Base-by-base conservation (phyloP, 371 early-diverging fungal species). In the Basidiobolus meristosporus region DNA sequence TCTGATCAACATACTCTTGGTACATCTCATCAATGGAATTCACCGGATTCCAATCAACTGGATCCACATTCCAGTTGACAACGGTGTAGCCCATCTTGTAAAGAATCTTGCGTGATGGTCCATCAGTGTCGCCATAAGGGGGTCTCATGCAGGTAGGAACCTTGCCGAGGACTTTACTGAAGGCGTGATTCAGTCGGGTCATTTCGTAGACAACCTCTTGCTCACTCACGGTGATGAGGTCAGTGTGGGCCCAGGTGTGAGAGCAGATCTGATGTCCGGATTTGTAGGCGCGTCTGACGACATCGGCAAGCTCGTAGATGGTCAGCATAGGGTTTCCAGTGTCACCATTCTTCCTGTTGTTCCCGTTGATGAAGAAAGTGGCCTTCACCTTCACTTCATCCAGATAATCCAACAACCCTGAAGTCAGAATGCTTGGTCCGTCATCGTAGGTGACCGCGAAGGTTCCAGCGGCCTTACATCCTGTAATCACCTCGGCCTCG, bases 281-380 rank as follows among this genome's bases (percentile, higher is more conserved):
- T 1, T 52, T 40, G 31, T 52, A 64, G 22, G 56, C 53, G 6
- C 61, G 47, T 29, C 56, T 48, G 40, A 62, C 15, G 4, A 16
- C 11, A 16, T 14, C 16, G 9, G 36, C 9, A 17, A 19, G 19
- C 19, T 36, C 3, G 6, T 16, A 11, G 11, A 11, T 16, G 18
- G 3, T 16, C 18, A 36, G 36, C 5, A 26, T 26, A 49, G 45
- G 18, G 51, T 48, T 42, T 47, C 31, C n/a, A 36, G 37, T 18
- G 39, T 57, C 48, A 16, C 56, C 36, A 23, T 46, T 20, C 12
- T 44, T 44, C 1, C 54, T 43, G 36, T 51, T 59, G 7, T 52
- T 30, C 4, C 79, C 81, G 50, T 72, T 68, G 7, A 77, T 51
- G 48, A 77, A 82, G 47, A 78, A 80, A 0, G 81, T 82, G 1